These are phyloP conservation scores for Geotrichum restrictum DNA, from an alignment of 1,139 yeast genomes.

Conservation along the genomic window DNA sequence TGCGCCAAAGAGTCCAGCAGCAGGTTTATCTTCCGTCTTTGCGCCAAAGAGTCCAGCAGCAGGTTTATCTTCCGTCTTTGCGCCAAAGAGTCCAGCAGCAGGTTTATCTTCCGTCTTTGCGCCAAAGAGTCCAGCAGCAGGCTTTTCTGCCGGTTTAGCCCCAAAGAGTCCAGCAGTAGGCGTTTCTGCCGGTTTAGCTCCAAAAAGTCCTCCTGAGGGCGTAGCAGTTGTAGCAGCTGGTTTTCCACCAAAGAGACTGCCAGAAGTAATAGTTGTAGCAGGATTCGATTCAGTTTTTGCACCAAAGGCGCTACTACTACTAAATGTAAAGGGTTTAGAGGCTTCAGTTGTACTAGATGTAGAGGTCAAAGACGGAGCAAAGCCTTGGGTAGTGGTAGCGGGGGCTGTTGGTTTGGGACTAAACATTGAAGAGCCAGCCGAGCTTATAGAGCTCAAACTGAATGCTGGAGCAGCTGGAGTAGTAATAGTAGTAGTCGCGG, in stretches of 20 bases:
- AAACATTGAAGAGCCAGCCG: slow-evolving; percentile 15
- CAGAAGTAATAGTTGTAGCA: not conserved
- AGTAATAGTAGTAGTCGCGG: slow-evolving; percentile 26
- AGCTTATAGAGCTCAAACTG: slow-evolving; percentile 13
- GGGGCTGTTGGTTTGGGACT: not conserved
- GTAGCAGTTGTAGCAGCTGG: slow-evolving; percentile 10
- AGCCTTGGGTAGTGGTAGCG: not conserved
- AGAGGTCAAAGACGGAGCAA: not conserved
- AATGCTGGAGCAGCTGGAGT: slow-evolving; percentile 1
- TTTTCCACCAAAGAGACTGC: slow-evolving; percentile 15
- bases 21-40: not conserved
- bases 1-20: slow-evolving; percentile 23
- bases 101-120: slow-evolving; percentile 10
- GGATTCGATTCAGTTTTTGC: slow-evolving; percentile 16
- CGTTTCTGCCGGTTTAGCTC: slow-evolving; percentile 9
- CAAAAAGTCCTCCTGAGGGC: slow-evolving; percentile 9
- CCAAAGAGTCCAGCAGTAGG: slow-evolving; percentile 17
- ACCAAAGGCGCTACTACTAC: slow-evolving; percentile 14
- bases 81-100: slow-evolving; percentile 12
- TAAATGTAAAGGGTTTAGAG: slow-evolving; percentile 18
- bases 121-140: slow-evolving; percentile 17
- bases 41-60: slow-evolving; percentile 11
- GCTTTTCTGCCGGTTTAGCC: slow-evolving; percentile 7
- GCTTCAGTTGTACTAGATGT: slow-evolving; percentile 8
- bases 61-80: slow-evolving; percentile 16